phyloP scores from a whole-genome alignment of 2,329 filamentous ascomycete genomes.

The Cercospora berteroae region DNA sequence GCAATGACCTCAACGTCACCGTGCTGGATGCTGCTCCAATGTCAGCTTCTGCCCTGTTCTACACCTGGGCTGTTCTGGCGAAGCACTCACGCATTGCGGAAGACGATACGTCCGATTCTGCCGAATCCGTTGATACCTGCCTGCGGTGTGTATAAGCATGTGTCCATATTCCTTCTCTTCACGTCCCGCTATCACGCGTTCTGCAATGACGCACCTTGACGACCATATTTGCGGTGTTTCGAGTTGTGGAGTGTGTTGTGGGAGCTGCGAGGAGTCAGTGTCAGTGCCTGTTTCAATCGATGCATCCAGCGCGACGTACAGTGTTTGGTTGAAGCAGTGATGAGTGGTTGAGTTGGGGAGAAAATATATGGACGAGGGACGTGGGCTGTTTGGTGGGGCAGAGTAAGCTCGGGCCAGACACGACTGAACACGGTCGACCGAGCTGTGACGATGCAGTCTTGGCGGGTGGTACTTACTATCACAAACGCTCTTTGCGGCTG shows the following conservation, averaged over 20 bases:
- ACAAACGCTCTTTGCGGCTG: neutral
- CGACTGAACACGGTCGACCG: neutral
- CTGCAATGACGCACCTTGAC: slow-evolving; percentile 43
- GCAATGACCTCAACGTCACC: slow-evolving; percentile 87
- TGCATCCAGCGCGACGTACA: neutral
- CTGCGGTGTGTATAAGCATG: slow-evolving; percentile 44
- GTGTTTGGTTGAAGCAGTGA: neutral
- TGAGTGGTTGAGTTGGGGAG: neutral
- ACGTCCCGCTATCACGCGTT: slow-evolving; percentile 7
- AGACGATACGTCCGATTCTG: slow-evolving; percentile 98
- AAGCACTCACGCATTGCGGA: slow-evolving; percentile 82
- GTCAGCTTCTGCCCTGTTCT: slow-evolving; percentile 19
- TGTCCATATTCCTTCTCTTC: slow-evolving; percentile 15
- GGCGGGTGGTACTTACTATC: neutral
- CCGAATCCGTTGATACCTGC: slow-evolving; percentile 99
- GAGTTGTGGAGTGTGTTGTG: slow-evolving; percentile 1
- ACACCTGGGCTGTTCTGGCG: slow-evolving; percentile 8
- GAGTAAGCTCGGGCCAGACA: neutral
- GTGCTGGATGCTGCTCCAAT: slow-evolving; percentile 66
- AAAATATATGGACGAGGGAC: neutral
- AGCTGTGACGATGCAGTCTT: slow-evolving; percentile 1
- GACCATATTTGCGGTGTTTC: slow-evolving; percentile 41
- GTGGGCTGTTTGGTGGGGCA: slow-evolving; percentile 8
- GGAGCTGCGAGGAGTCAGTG: slow-evolving; percentile 1
- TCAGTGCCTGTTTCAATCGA: neutral